Conservation (phyloP, 345 rosid genomes). For the Melastoma malabathricum region DNA sequence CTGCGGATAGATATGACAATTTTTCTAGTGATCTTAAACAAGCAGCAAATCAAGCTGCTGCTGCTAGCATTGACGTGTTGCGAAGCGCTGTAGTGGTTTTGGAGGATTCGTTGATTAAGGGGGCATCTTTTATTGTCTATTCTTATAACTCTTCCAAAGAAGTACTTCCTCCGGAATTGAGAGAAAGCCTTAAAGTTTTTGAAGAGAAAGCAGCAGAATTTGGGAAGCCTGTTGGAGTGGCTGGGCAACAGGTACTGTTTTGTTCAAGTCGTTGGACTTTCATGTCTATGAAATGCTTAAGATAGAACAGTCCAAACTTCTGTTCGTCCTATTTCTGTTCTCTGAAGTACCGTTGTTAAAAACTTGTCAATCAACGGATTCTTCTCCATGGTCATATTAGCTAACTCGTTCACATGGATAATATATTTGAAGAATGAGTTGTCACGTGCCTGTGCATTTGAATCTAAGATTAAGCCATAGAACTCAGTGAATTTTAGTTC, state of each 20-base stretch:
- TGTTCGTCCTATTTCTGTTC: no score
- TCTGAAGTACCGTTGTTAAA: no score
- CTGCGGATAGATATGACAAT: conserved; percentile 29
- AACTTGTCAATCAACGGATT: no score
- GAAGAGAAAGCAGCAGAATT: conserved; percentile 49
- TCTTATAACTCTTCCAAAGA: conserved; percentile 64
- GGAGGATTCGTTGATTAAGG: conserved; percentile 53
- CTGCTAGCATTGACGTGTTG: conserved; percentile 42
- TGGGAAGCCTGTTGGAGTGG: conserved; percentile 45
- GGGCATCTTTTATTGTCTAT: conserved; percentile 50
- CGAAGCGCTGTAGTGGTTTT: conserved; percentile 44
- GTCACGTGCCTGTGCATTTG: no score
- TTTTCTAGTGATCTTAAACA: conserved; percentile 44
- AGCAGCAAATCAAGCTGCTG: conserved; percentile 42
- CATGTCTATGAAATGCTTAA: no score
- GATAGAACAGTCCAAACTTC: no score
- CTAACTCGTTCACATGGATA: no score
- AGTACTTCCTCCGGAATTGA: conserved; percentile 58
- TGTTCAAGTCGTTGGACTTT: neutral
- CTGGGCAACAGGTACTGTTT: conserved; percentile 52
- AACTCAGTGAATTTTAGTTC: no score
- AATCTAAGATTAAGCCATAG: no score
- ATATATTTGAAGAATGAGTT: no score
- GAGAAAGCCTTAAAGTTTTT: conserved; percentile 37
- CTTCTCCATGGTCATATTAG: no score